Base-by-base conservation (phyloP, 305 asterid species). In the Solanum chacoense region DNA sequence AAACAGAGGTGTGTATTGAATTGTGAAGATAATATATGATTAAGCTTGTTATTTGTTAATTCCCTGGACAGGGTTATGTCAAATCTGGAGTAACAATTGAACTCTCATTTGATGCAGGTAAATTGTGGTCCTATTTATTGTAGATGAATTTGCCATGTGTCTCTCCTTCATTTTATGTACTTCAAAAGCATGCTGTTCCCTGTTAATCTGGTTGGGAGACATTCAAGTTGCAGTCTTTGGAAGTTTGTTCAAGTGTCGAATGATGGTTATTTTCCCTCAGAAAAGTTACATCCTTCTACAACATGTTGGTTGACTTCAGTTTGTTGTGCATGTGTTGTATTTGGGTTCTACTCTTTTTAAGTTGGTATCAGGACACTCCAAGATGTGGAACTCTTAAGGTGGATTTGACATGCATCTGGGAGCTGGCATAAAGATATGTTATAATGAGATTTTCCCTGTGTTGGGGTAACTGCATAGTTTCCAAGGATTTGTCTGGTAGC, bases 1-100 rank as follows among this genome's bases (percentile, higher is more conserved):
- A 94, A 91, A 85, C 91, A 90, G 89, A 96, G 99, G 98, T 95
- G 91, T 65, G 59, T 65, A 83, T 32, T 20, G 24, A 78, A 86
- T 32, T 42, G 10, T 45, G 36, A 42, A 11, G 11, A 29, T 29
- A 28, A 29, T 45, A 29, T 81, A 45, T 29, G 86, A 84, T 84
- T 22, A 55, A 50, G 45, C 20, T 32, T 50, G 31, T 55, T 32
- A 20, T 65, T 55, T 20, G 35, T 84, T 84, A 55, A n/a, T 50
- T 20, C 71, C 45, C 45, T 20, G 32, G 45, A 31, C 71, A 14
- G 13, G 32, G 22, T 2, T 40, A 32, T 55, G 74, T 55, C 42
- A 84, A 20, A 6, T 65, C 55, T 63, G 81, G 34, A 42, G 67
- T 79, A 32, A 12, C 16, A n/a, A 38, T 88, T 89, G 65, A 83